Evolutionary conservation across 192 early-diverging fungal genomes (phyloP), one percentile per base, ranked within the genome.

Genomic region (Rhizophlyctis rosea): DNA sequence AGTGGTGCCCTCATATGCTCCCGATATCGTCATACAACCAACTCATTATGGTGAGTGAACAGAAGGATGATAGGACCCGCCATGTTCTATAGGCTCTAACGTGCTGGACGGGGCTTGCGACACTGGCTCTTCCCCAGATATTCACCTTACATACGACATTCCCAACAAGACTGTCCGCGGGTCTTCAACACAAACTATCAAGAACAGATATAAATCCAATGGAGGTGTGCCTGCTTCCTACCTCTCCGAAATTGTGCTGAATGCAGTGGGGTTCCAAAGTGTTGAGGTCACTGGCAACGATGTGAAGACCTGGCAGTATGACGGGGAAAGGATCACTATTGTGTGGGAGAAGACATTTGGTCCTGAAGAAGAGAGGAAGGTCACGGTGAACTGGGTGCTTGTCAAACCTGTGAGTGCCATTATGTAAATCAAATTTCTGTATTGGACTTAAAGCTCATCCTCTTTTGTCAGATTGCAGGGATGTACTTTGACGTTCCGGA

Each of bases 401-500:
- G 36, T 54, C 18, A 36, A 68, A 14, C 71, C 72, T 4, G 58
- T 59, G 27, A 5, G 34, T 59, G 58, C 4, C 47, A 7, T 65
- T 57, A 32, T 51, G 24, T 71, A 65, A 34, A 25, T 25, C 5
- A 51, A 64, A 27, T 58, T 39, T 32, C 50, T 5, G 60, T 66
- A 21, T 29, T 24, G 21, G 27, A 48, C 14, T 16, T 9, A 2
- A 24, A 34, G 59, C 34, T 4, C 16, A 33, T 30, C 2, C 28
- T 21, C 2, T 1, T 4, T 23, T 60, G 7, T 25, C 67, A 61
- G 24, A 64, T 81, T 32, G 47, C 71, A 11, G 81, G 81, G 21
- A 44, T 82, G 34, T 78, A 65, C 73, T 82, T 80, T 47, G 54
- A 71, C 27, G 71, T 74, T 1, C 60, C 72, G 35, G 72, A 76